phyloP scores from a whole-genome alignment of 2,329 filamentous ascomycete species.

The Tolypocladium nubicola region DNA sequence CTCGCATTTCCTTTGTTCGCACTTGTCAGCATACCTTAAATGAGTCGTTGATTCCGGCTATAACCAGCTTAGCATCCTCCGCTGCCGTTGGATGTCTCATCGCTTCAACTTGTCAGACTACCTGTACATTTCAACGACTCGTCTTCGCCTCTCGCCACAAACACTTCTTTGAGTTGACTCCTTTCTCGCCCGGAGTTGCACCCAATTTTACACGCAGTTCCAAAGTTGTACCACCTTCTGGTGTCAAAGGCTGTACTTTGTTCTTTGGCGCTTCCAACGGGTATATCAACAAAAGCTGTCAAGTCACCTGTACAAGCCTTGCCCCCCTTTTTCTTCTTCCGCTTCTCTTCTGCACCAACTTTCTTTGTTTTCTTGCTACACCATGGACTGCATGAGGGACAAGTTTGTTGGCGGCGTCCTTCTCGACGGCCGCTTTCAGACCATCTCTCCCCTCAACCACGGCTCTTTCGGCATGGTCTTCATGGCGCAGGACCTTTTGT shows the following conservation, averaged over 20 bases:
- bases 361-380: slow-evolving; percentile 9
- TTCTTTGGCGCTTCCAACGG: slow-evolving; percentile 1
- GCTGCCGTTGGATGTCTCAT: slow-evolving; percentile 11
- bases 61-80: slow-evolving; percentile 15
- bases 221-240: not conserved
- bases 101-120: slow-evolving; percentile 12
- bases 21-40: slow-evolving; percentile 23
- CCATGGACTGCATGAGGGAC: slow-evolving; percentile 79
- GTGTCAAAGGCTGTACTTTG: not conserved
- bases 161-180: slow-evolving; percentile 4
- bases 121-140: slow-evolving; percentile 23
- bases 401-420: slow-evolving; percentile 69
- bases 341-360: slow-evolving; percentile 5
- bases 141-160: slow-evolving; percentile 7
- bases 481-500: slow-evolving; percentile 70
- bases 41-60: slow-evolving; percentile 30
- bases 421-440: slow-evolving; percentile 82
- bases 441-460: slow-evolving; percentile 90
- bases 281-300: slow-evolving; percentile 6
- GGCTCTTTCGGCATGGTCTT: slow-evolving; percentile 99
- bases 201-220: not conserved
- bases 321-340: slow-evolving; percentile 3
- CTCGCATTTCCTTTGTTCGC: slow-evolving; percentile 25
- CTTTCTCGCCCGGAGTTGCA: slow-evolving; percentile 9
- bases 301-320: slow-evolving; percentile 18